These are phyloP conservation scores for Cutaneotrichosporon curvatum DNA, from an alignment of 1,284 basidiomycete species.

Conservation along the genomic window DNA sequence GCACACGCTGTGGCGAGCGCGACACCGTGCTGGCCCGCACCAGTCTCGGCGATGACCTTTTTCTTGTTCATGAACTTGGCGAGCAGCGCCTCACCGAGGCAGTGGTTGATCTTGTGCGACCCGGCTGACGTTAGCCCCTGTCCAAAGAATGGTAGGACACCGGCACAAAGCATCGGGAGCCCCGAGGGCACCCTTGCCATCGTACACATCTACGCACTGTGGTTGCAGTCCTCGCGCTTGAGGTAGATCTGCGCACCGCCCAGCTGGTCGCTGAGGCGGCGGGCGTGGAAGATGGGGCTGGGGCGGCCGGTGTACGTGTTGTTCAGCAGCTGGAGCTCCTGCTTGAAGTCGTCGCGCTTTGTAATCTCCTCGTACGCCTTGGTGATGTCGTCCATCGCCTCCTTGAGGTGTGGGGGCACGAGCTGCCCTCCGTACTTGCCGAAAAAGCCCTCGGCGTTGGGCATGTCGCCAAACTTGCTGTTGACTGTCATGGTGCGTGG, in stretches of 20 bases:
- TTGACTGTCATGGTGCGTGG: slow-evolving; percentile 7
- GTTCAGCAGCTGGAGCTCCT: slow-evolving; percentile 14
- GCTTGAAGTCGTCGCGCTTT: slow-evolving; percentile 16
- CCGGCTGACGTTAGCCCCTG: too few relatives aligned
- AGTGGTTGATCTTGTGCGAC: slow-evolving; percentile 84
- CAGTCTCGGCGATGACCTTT: slow-evolving; percentile 87
- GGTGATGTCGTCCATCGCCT: slow-evolving; percentile 17
- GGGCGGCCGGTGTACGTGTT: slow-evolving; percentile 16
- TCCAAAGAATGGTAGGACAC: too few relatives aligned
- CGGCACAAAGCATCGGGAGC: too few relatives aligned
- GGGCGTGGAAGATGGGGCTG: slow-evolving; percentile 50
- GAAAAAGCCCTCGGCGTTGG: slow-evolving; percentile 19
- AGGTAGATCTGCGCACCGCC: slow-evolving; percentile 94
- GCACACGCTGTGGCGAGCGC: slow-evolving; percentile 98
- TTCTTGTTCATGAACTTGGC: slow-evolving; percentile 89
- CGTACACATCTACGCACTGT: slow-evolving; percentile 58
- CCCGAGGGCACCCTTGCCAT: too few relatives aligned
- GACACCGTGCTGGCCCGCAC: slow-evolving; percentile 97
- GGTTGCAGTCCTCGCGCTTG: slow-evolving; percentile 65
- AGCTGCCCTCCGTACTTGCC: slow-evolving; percentile 17
- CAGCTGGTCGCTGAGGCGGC: slow-evolving; percentile 64
- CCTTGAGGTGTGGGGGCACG: slow-evolving; percentile 16
- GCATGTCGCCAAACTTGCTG: slow-evolving; percentile 15
- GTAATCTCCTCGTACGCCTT: slow-evolving; percentile 15
- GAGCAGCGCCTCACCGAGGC: slow-evolving; percentile 80